Evolutionary conservation across 805 yeast genomes (phyloP).

Genomic region (Hemisphaericaspora nanyangensis): DNA sequence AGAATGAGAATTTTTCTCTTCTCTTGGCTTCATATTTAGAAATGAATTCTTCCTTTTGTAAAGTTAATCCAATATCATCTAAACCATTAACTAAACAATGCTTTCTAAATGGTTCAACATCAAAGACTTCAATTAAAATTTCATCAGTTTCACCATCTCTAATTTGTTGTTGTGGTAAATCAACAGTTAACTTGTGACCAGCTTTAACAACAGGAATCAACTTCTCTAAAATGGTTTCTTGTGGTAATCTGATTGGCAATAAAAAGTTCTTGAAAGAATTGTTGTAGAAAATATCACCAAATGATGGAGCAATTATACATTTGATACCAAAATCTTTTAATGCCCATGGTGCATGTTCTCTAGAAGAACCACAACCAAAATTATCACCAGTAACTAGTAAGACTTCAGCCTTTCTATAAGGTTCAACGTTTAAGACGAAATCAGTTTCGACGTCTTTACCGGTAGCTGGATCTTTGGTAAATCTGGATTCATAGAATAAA

Average conservation of each 20-base stretch:
- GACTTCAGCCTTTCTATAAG: conserved; percentile 76
- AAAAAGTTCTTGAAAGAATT: conserved; percentile 96
- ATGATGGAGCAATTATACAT: conserved; percentile 94
- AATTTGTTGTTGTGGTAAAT: conserved; percentile 84
- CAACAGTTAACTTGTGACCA: conserved; percentile 71
- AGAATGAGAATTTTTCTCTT: conserved; percentile 79
- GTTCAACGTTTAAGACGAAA: conserved; percentile 81
- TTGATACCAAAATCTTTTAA: conserved; percentile 95
- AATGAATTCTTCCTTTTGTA: conserved; percentile 82
- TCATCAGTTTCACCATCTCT: conserved; percentile 55
- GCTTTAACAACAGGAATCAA: conserved; percentile 76
- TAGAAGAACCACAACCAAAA: conserved; percentile 98
- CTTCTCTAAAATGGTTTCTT: conserved; percentile 65
- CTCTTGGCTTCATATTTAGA: conserved; percentile 70
- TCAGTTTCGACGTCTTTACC: conserved; percentile 84
- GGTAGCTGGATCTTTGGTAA: conserved; percentile 52
- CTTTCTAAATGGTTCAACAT: conserved; percentile 87
- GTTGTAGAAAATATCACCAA: conserved; percentile 97
- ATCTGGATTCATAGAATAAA: conserved; percentile 87
- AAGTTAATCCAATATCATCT: conserved; percentile 94
- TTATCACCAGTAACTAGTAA: conserved; percentile 92
- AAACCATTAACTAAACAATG: conserved; percentile 93
- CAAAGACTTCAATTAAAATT: conserved; percentile 77
- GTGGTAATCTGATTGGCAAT: conserved; percentile 88
- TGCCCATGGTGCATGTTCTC: conserved; percentile 99